Conservation (phyloP, 164 flowering plant species). For the Annona squamosa region DNA sequence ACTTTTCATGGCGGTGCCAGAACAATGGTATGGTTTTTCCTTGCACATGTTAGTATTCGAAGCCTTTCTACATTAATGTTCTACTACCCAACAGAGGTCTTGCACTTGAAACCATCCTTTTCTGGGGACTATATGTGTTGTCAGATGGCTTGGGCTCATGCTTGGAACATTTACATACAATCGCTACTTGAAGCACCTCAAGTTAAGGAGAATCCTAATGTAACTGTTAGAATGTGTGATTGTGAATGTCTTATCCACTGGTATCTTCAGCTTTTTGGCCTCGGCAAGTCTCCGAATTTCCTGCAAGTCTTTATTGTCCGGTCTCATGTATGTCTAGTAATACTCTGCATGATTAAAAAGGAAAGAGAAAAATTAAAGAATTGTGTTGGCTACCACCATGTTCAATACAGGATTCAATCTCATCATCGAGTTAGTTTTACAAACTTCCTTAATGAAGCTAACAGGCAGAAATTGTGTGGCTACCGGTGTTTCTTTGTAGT, state of each 20-base stretch:
- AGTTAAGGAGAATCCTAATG: conserved; percentile 58
- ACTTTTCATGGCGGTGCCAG: conserved; percentile 38
- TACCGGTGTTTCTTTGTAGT: conserved; percentile 28
- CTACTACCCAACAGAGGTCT: conserved; percentile 82
- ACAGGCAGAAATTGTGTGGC: conserved; percentile 85
- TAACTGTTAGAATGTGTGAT: conserved; percentile 43
- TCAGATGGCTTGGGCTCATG: conserved; percentile 89
- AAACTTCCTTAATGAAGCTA: too few relatives aligned
- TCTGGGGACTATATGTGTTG: conserved; percentile 75
- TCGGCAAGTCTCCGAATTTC: conserved; percentile 65
- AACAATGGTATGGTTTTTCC: conserved; percentile 95
- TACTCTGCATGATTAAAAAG: conserved; percentile 46
- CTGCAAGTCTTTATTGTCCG: conserved; percentile 74
- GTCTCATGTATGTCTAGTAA: conserved; percentile 91
- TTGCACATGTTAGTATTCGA: conserved; percentile 66
- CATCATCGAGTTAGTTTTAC: too few relatives aligned
- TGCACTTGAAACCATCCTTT: conserved; percentile 82
- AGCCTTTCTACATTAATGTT: conserved; percentile 85
- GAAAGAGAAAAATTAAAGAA: too few relatives aligned
- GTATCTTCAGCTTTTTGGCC: conserved; percentile 68
- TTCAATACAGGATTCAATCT: too few relatives aligned
- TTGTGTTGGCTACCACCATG: too few relatives aligned
- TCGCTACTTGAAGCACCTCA: conserved; percentile 64
- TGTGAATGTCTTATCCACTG: conserved; percentile 79
- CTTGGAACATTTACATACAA: conserved; percentile 74